Base-by-base conservation (phyloP, 2,329 filamentous ascomycete species). In the Trichocomaceae sp. region DNA sequence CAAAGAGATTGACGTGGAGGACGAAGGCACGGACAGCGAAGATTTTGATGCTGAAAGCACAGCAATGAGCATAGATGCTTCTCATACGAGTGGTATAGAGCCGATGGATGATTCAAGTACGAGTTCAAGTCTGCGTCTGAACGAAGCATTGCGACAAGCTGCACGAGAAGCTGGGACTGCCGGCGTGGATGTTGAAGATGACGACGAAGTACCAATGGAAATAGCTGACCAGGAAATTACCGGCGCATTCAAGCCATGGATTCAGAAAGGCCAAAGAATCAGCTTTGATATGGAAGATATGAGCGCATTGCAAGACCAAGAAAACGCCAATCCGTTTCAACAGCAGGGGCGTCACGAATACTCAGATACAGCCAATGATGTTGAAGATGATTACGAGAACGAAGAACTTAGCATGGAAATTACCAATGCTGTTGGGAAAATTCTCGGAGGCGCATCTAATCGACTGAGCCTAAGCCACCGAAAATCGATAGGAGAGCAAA, bases 361-460 rank as follows among this genome's bases (percentile, higher is more conserved):
- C 17, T 26, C 42, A 2, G 17, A 50, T 37, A 17, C 33, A 6
- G 39, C 19, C 13, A 41, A 57, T 31, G 37, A 52, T 6, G 42
- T 22, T n/a, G 52, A 56, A 22, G 66, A 73, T 5, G 77, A 79
- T 12, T 75, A 76, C 15, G 74, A 79, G 22, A 79, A 81, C 19
- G 81, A 83, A 59, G 88, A 91, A 39, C 85, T 95, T 78, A 93
- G 89, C 20, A 96, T 97, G 92, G 92, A 97, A 63, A 88, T 96
- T 7, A 96, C 92, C 1, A 83, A 83, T 53, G 88, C 83, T 8
- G 77, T 95, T 52, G 92, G 92, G 8, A 82, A 85, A 2, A 96
- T 97, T 52, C 71, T 96, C 19, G 74, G 79, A 5, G 77, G 71
- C 31, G 63, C 70, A 17, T 50, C 64, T 8, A 60, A 59, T 58